phyloP scores from a whole-genome alignment of 2,329 filamentous ascomycete species.

The Myriosclerotinia scirpicola region DNA sequence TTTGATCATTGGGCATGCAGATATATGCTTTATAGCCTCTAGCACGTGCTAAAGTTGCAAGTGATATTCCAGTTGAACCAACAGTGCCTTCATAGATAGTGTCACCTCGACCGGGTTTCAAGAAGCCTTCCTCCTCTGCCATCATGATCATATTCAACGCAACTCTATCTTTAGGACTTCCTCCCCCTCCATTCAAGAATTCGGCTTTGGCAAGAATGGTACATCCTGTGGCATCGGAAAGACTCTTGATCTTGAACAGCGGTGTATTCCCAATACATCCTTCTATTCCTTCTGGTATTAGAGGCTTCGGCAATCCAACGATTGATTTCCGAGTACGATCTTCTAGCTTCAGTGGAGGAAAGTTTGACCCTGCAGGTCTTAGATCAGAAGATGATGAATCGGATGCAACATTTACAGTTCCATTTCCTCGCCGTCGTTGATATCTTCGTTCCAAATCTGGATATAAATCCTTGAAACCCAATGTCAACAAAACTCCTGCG shows the following conservation, averaged over 20 bases:
- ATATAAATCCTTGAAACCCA: conserved; percentile 79
- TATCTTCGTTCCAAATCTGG: conserved; percentile 69
- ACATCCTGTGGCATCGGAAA: conserved; percentile 84
- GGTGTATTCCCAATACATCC: conserved; percentile 93
- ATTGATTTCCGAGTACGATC: conserved; percentile 51
- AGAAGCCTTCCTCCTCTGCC: conserved; percentile 74
- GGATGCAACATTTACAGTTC: conserved; percentile 22
- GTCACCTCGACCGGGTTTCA: conserved; percentile 80
- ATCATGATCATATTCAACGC: conserved; percentile 83
- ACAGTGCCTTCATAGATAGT: conserved; percentile 98
- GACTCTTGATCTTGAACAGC: conserved; percentile 78
- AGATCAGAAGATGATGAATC: conserved; percentile 29
- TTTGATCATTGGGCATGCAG: conserved; percentile 94
- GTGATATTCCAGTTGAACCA: conserved; percentile 91
- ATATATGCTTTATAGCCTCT: conserved; percentile 91
- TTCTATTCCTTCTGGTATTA: conserved; percentile 77
- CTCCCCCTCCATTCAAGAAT: conserved; percentile 92
- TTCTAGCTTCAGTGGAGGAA: conserved; percentile 53
- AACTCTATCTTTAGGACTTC: conserved; percentile 92
- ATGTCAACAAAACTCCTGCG: conserved; percentile 72
- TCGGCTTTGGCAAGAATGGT: conserved; percentile 92
- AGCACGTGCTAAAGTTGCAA: conserved; percentile 84
- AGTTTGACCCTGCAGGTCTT: conserved; percentile 36
- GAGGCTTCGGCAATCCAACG: conserved; percentile 28
- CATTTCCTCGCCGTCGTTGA: conserved; percentile 46